Conservation (phyloP, 371 early-diverging fungal species). For the Thermomucor indicae-seudaticae region DNA sequence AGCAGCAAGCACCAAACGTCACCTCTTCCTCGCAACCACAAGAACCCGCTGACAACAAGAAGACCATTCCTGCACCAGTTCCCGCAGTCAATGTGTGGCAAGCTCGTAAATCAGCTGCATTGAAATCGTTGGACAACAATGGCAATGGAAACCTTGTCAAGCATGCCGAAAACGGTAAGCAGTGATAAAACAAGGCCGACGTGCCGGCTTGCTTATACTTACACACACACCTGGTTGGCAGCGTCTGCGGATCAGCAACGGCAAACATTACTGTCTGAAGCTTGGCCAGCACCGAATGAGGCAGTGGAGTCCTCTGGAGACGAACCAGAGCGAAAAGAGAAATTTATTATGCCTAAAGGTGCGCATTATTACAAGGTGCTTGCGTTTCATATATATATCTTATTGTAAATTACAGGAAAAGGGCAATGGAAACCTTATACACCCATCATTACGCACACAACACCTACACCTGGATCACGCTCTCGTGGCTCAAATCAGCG, state of each 20-base stretch:
- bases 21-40: neutral
- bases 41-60: neutral
- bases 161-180: neutral
- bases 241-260: neutral
- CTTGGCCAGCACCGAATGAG: conserved; percentile 48
- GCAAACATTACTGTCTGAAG: neutral
- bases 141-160: too few relatives aligned
- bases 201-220: too few relatives aligned
- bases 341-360: conserved; percentile 17
- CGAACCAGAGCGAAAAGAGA: conserved; percentile 37
- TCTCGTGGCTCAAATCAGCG: conserved; percentile 12
- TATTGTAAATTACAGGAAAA: conserved; percentile 47
- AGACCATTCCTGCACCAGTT: conserved; percentile 41
- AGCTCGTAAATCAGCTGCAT: conserved; percentile 31
- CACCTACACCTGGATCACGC: conserved; percentile 22
- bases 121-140: conserved; percentile 4
- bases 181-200: too few relatives aligned
- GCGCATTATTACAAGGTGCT: neutral
- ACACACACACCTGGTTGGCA: neutral
- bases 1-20: neutral
- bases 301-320: conserved; percentile 13
- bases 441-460: conserved; percentile 55
- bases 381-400: conserved; percentile 6
- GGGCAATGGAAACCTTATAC: conserved; percentile 59
- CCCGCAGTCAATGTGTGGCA: conserved; percentile 59